A percentile compares a stretch with the other conserved stretches of the same genome.
These are phyloP conservation scores for Amanita molliuscula DNA, from an alignment of 768 basidiomycete genomes.

Conservation along the genomic window DNA sequence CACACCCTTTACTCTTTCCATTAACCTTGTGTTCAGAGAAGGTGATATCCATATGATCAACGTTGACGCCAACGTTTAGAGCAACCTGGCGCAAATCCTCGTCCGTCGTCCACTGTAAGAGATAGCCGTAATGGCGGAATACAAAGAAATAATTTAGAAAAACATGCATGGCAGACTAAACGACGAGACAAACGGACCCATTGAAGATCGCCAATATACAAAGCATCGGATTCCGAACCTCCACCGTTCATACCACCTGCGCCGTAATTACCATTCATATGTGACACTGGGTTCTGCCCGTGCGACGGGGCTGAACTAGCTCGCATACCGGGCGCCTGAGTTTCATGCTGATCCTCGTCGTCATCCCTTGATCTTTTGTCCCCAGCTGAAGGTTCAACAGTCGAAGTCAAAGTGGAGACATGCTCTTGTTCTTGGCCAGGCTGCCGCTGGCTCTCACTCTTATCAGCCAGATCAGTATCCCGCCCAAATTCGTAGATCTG, in stretches of 20 bases:
- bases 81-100: conserved; percentile 83
- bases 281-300: conserved; percentile 11
- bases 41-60: conserved; percentile 83
- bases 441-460: conserved; percentile 10
- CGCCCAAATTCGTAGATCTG: conserved; percentile 2
- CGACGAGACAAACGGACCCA: conserved; percentile 65
- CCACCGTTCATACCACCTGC: conserved; percentile 19
- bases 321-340: conserved; percentile 25
- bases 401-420: conserved; percentile 32
- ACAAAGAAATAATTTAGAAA: conserved; percentile 18
- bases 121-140: conserved; percentile 13
- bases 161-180: conserved; percentile 20
- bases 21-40: conserved; percentile 99
- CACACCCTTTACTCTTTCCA: conserved; percentile 97
- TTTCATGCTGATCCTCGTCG: conserved; percentile 30
- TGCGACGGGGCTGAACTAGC: conserved; percentile 12
- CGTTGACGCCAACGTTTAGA: conserved; percentile 50
- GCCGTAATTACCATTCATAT: conserved; percentile 20
- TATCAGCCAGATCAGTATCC: conserved; percentile 9
- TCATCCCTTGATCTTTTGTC: conserved; percentile 69
- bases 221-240: conserved; percentile 44
- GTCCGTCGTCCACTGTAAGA: conserved; percentile 88
- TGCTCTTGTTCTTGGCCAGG: conserved; percentile 29
- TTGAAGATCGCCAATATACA: conserved; percentile 88
- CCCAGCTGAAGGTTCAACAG: conserved; percentile 51